Percentiles rank a stretch among this genome's conserved stretches.
phyloP scores from a whole-genome alignment of 1,284 basidiomycete species.

The Termitomyces sp. region DNA sequence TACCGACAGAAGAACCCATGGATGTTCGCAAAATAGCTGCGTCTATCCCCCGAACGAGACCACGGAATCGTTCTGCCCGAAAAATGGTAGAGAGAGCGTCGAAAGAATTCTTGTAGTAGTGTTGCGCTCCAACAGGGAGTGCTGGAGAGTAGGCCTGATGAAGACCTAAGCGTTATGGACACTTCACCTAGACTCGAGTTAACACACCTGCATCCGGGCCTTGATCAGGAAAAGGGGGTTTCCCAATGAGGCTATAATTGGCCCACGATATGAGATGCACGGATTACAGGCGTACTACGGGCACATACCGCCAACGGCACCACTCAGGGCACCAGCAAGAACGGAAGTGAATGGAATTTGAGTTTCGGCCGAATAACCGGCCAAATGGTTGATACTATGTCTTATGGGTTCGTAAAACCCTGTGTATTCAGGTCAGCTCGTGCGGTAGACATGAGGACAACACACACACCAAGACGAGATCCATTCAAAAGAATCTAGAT shows the following conservation, averaged over 20 bases:
- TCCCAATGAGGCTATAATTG: conserved; percentile 71
- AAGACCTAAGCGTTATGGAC: not conserved
- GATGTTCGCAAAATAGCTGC: conserved; percentile 91
- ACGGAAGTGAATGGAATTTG: conserved; percentile 74
- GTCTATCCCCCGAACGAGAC: conserved; percentile 87
- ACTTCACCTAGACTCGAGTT: not conserved
- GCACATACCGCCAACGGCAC: conserved; percentile 76
- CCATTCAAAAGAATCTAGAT: conserved; percentile 87
- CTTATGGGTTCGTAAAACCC: conserved; percentile 96
- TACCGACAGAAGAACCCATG: conserved; percentile 81
- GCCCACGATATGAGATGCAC: conserved; percentile 2
- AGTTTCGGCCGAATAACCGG: conserved; percentile 61
- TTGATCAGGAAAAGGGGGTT: conserved; percentile 97
- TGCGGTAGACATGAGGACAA: not conserved
- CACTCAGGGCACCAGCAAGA: conserved; percentile 83
- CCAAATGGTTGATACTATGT: conserved; percentile 59
- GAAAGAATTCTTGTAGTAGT: conserved; percentile 81
- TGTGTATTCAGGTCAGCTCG: conserved; percentile 25
- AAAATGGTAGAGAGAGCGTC: conserved; percentile 83
- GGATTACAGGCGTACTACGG: conserved; percentile 1
- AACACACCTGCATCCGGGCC: conserved; percentile 87
- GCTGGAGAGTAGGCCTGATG: conserved; percentile 85
- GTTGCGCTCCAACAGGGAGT: conserved; percentile 92
- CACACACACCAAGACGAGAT: conserved; percentile 76
- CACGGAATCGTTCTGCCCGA: conserved; percentile 70